These are phyloP conservation scores for Stellera chamaejasme DNA, from an alignment of 345 rosid species.

Conservation along the genomic window DNA sequence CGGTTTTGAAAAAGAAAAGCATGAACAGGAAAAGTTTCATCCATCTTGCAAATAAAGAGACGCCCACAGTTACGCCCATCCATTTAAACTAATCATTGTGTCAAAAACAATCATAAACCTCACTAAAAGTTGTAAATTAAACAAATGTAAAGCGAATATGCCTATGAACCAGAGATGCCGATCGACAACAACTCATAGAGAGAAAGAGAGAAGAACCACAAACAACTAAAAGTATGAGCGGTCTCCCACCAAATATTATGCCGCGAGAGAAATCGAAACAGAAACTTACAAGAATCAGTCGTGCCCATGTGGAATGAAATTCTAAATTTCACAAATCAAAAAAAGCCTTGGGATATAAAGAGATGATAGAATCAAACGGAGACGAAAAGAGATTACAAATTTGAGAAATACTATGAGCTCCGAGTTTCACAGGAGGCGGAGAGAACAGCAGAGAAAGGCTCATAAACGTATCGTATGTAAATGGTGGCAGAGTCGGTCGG, in stretches of 20 bases:
- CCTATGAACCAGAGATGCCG: not conserved
- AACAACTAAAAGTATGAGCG: not conserved
- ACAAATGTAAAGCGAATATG: not conserved
- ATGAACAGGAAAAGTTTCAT: slow-evolving; percentile 2
- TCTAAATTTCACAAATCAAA: slow-evolving; percentile 14
- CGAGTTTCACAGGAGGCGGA: not conserved
- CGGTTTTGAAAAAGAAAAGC: not conserved
- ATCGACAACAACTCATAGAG: not conserved
- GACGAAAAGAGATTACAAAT: not conserved
- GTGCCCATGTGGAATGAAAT: not conserved
- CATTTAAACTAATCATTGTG: slow-evolving; percentile 11
- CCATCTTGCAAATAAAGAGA: slow-evolving; percentile 14
- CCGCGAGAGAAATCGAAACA: not conserved
- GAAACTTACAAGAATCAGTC: slow-evolving; percentile 8
- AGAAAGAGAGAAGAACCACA: slow-evolving; percentile 1
- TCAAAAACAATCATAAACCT: slow-evolving; percentile 12
- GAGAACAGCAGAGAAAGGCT: not conserved
- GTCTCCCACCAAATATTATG: not conserved
- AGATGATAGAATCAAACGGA: too few species aligned
- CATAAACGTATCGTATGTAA: slow-evolving; percentile 19
- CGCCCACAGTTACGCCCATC: slow-evolving; percentile 16
- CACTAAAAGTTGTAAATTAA: not conserved
- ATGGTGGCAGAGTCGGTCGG: slow-evolving; percentile 7
- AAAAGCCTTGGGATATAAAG: not conserved
- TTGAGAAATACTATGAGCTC: not conserved